Evolutionary conservation across 495 filamentous ascomycete species (phyloP), one percentile per base, ranked within the genome.

Genomic region (Talaromyces adpressus): DNA sequence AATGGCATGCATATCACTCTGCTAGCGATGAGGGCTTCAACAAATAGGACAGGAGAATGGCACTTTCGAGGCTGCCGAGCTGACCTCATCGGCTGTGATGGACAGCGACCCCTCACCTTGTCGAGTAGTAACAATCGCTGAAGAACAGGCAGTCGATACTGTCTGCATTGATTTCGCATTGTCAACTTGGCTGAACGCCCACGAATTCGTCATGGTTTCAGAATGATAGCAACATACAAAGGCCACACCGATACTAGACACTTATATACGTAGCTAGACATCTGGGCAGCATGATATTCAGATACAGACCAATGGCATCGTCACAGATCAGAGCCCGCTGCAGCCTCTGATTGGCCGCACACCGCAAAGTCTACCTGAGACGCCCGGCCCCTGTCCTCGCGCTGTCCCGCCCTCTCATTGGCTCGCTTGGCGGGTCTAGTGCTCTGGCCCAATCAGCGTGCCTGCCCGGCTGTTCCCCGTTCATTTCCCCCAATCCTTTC

Each of bases 401-500:
- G n/a, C 34, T 8, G 16, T 25, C 32, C 57, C 29, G 56, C 56
- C 23, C 29, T 2, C 27, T 22, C 16, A 60, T 60, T 60, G 58
- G 58, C 36, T 41, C 58, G 60, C n/a, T 61, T 47, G 58, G 58
- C 58, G 36, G 58, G 30, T 16, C 39, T 3, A 6, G 16, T 47
- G 60, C 23, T 18, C 45, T 49, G 3, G 27, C 27, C 39, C 60
- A 47, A 22, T 27, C 45, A 45, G 14, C 58, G 58, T 36, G 20
- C 36, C 23, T 20, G 11, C 39, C 39, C 16, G 16, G 6, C 32
- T 9, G 39, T 20, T 32, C 14, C 56, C 56, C 30, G 6, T 18
- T 58, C 22, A 32, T 58, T 12, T 62, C 47, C 23, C 60, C 45
- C 60, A 41, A 27, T 60, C 47, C 60, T 66, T 65, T 65, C 68